A percentile compares a stretch with the other conserved stretches of the same genome.
These are phyloP conservation scores for Parastagonospora avenae DNA, from an alignment of 2,329 filamentous ascomycete species.

Conservation along the genomic window DNA sequence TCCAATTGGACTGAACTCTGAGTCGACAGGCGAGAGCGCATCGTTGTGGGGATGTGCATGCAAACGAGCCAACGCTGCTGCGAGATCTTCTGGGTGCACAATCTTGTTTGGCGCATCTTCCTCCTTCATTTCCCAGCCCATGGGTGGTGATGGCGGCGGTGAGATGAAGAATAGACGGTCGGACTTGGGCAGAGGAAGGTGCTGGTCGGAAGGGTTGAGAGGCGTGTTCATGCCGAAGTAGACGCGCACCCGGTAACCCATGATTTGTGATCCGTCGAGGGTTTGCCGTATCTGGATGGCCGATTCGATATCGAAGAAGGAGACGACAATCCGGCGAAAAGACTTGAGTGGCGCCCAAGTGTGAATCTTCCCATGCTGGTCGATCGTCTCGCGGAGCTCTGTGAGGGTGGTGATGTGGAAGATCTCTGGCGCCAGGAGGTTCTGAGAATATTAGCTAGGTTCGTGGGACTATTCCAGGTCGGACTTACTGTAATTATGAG, in stretches of 20 bases:
- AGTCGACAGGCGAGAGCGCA: slow-evolving; percentile 28
- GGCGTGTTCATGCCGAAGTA: slow-evolving; percentile 48
- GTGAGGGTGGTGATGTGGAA: slow-evolving; percentile 77
- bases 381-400: slow-evolving; percentile 73
- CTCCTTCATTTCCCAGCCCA: slow-evolving; percentile 67
- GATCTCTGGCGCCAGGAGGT: slow-evolving; percentile 73
- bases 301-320: slow-evolving; percentile 72
- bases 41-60: slow-evolving; percentile 46
- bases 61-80: slow-evolving; percentile 60
- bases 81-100: slow-evolving; percentile 67
- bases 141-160: slow-evolving; percentile 66
- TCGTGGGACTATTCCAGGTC: neutral
- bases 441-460: slow-evolving; percentile 48
- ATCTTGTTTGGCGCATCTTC: slow-evolving; percentile 70
- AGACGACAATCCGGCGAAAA: slow-evolving; percentile 80
- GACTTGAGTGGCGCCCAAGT: slow-evolving; percentile 81
- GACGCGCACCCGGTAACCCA: slow-evolving; percentile 61
- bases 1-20: slow-evolving; percentile 21
- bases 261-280: slow-evolving; percentile 75
- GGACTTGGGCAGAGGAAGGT: slow-evolving; percentile 56
- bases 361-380: slow-evolving; percentile 72
- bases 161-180: slow-evolving; percentile 71
- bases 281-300: slow-evolving; percentile 73
- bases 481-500: slow-evolving; percentile 71
- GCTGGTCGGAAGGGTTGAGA: slow-evolving; percentile 46